phyloP scores from a whole-genome alignment of 2,329 filamentous ascomycete genomes.

The Neopestalotiopsis rosae region DNA sequence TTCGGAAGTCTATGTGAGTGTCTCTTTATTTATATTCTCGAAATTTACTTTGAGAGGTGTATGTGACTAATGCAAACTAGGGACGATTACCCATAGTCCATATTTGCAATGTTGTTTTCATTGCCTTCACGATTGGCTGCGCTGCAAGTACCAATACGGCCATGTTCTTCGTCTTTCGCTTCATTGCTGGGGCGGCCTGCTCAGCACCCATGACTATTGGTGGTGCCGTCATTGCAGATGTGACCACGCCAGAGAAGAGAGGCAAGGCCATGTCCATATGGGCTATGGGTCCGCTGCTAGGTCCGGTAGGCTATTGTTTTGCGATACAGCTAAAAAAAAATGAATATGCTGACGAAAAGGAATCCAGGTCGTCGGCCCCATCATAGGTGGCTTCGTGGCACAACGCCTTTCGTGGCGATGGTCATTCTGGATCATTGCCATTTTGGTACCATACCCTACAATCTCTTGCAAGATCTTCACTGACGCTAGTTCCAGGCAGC shows the following conservation, averaged over 20 bases:
- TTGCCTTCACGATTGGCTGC: constrained; percentile 39
- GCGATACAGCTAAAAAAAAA: too few species aligned
- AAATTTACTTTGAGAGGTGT: background rate
- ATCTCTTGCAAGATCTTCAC: background rate
- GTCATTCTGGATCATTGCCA: constrained; percentile 44
- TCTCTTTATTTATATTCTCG: background rate
- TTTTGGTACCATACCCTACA: constrained; percentile 33
- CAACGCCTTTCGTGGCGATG: constrained; percentile 52
- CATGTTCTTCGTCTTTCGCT: constrained; percentile 33
- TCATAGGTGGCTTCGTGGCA: constrained; percentile 44
- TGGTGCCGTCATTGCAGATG: constrained; percentile 18
- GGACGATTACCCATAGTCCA: constrained; percentile 60
- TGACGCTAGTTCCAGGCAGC: constrained; percentile 3
- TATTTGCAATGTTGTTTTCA: constrained; percentile 49
- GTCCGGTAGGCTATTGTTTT: constrained; percentile 12
- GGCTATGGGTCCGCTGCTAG: constrained; percentile 15
- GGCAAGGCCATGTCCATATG: constrained; percentile 49
- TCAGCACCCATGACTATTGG: constrained; percentile 26
- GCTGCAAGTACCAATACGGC: constrained; percentile 28
- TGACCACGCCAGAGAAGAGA: constrained; percentile 44
- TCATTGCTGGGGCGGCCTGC: constrained; percentile 31
- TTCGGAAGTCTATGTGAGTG: constrained; percentile 50
- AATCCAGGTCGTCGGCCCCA: constrained; percentile 47
- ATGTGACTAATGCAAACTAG: constrained; percentile 36
- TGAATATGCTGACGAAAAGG: background rate